Base-by-base conservation (phyloP, 768 basidiomycete species). In the Floccularia luteovirens region DNA sequence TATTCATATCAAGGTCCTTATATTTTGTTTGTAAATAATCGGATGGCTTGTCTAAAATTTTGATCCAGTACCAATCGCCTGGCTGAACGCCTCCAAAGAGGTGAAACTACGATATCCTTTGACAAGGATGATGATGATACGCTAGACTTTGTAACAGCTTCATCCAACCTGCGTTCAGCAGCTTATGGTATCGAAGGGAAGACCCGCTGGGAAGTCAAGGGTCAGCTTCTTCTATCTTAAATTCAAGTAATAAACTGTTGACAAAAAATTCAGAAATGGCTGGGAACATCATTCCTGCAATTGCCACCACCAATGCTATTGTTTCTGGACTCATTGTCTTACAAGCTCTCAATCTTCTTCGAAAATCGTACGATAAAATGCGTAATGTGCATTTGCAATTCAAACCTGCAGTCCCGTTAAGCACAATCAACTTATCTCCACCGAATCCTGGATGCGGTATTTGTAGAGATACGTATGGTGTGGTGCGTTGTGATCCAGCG, bases 91-190 rank as follows among this genome's bases (percentile, higher is more conserved):
- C 60, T 90, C 12, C 69, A 69, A 36, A 61, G 69, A 47, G 75
- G 83, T 14, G 74, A 90, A 62, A 70, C 75, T 12, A 82, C 70
- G 0, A 87, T 96, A 37, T 66, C 82, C 0, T 98, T 98, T 49
- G 96, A 99, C 67, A 99, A 99, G 58, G 96, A 99, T 53, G 96
- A 98, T 53, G 90, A 93, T 23, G 96, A 97, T 51, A 84, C 92
- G 0, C 74, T 99, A 2, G 92, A 98, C 61, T 98, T 99, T 52
- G 96, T 98, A 17, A 90, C 92, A 0, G 89, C 93, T 5, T 79
- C 93, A 0, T 87, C 92, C 3, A 99, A 99, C 61, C 70, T 99
- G 33, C 81, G 96, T 1, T 89, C 91, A 0, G 75, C 75, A 1
- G 90, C 92, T 0, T 99, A 98, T 55, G 82, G 82, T 3, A 99